These are phyloP conservation scores for Cystofilobasidium macerans DNA, from an alignment of 768 basidiomycete species.

Conservation along the genomic window DNA sequence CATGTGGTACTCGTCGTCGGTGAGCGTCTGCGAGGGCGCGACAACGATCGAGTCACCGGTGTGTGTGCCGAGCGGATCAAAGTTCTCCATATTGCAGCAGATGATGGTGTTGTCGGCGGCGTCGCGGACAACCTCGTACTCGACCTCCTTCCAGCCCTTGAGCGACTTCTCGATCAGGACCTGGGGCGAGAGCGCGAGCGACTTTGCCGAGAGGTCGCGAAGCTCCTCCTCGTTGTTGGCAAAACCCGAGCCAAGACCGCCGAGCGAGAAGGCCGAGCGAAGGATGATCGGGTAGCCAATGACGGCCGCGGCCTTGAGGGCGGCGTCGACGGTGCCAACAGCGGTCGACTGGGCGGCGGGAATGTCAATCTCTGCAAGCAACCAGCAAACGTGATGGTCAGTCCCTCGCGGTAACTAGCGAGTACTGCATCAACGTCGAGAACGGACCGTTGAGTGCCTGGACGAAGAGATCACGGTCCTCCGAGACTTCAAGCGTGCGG, in stretches of 20 bases:
- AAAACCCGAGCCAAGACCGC: conserved; percentile 96
- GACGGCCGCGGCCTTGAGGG: conserved; percentile 73
- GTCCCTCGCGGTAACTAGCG: no score
- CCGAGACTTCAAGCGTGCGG: conserved; percentile 86
- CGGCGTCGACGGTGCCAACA: conserved; percentile 87
- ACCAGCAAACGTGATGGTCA: background rate
- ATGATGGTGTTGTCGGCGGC: conserved; percentile 98
- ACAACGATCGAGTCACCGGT: conserved; percentile 99
- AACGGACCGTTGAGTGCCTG: conserved; percentile 81
- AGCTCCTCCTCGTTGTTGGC: conserved; percentile 90
- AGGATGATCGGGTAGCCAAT: conserved; percentile 98
- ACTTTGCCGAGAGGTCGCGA: conserved; percentile 83
- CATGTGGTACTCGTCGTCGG: conserved; percentile 99
- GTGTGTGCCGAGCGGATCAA: conserved; percentile 96
- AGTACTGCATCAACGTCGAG: background rate
- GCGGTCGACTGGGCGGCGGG: conserved; percentile 92
- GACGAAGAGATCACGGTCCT: conserved; percentile 91
- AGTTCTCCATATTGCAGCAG: conserved; percentile 65
- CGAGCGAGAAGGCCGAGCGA: conserved; percentile 86
- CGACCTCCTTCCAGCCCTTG: conserved; percentile 99
- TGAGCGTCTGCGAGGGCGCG: conserved; percentile 92
- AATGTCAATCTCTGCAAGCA: conserved; percentile 76
- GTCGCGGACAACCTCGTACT: conserved; percentile 98
- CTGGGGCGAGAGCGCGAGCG: conserved; percentile 81
- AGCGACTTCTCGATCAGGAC: conserved; percentile 93